Percentiles rank a stretch among this genome's conserved stretches.
These are phyloP conservation scores for Plasmodium adleri DNA, from an alignment of 169 alveolate species.

Conservation along the genomic window DNA sequence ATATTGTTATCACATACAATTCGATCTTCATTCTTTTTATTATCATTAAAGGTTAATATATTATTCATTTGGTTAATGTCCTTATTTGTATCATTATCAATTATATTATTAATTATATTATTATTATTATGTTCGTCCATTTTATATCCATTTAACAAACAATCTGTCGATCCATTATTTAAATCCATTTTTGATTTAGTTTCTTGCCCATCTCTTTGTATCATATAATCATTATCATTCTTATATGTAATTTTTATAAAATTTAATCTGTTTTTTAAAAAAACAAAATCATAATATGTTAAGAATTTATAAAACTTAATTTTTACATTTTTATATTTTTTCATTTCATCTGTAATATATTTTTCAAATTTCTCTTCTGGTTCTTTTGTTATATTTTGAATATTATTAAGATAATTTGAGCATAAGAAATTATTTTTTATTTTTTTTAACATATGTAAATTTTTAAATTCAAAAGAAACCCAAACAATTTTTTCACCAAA, in stretches of 20 bases:
- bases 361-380: slow-evolving; percentile 30
- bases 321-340: slow-evolving; percentile 60
- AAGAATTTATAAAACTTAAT: slow-evolving; percentile 31
- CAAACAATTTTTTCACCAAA: slow-evolving; percentile 63
- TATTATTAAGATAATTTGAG: not conserved
- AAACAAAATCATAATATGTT: slow-evolving; percentile 51
- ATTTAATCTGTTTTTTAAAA: slow-evolving; percentile 53
- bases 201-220: not conserved
- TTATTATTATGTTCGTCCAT: slow-evolving; percentile 1
- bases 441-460: slow-evolving; percentile 19
- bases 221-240: not conserved
- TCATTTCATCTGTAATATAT: slow-evolving; percentile 38
- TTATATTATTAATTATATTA: not conserved
- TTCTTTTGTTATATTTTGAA: slow-evolving; percentile 12
- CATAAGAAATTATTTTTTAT: slow-evolving; percentile 12
- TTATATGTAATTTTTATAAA: slow-evolving; percentile 35
- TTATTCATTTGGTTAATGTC: too few species aligned
- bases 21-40: not conserved
- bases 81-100: not conserved
- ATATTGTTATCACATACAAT: not conserved
- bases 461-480: slow-evolving; percentile 68
- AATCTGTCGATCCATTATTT: not conserved
- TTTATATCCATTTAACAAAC: not conserved
- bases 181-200: not conserved
- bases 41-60: not conserved